Evolutionary conservation across 345 rosid genomes (phyloP).

Genomic region (Toxicodendron radicans): DNA sequence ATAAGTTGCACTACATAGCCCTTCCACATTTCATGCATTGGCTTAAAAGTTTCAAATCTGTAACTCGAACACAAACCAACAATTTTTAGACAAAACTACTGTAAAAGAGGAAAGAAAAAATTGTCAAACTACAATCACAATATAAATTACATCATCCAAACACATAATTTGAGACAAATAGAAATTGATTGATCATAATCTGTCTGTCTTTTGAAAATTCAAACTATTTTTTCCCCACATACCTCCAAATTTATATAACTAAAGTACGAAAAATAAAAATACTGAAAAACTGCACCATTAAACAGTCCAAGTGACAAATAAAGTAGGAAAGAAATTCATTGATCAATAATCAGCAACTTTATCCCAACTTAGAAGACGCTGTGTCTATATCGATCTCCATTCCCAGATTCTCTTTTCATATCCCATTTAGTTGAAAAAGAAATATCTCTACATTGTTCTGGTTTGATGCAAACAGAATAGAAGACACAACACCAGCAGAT

Average conservation of each 20-base stretch:
- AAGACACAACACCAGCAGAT: slow-evolving; percentile 1
- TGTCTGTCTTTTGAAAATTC: background rate
- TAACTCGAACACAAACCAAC: slow-evolving; percentile 24
- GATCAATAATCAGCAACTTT: background rate
- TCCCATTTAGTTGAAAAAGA: background rate
- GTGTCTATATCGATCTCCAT: background rate
- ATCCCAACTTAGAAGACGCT: background rate
- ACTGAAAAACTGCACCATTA: background rate
- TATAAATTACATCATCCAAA: background rate
- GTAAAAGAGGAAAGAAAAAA: background rate
- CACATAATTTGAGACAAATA: background rate
- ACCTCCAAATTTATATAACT: background rate
- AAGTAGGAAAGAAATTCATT: too few species aligned
- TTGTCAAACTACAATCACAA: background rate
- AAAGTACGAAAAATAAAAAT: background rate
- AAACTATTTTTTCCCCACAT: background rate
- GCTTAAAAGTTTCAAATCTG: slow-evolving; percentile 59
- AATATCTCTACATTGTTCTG: background rate
- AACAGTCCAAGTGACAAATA: background rate
- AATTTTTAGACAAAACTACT: background rate
- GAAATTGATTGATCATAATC: background rate
- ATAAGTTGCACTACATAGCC: slow-evolving; percentile 52
- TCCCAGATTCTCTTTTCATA: background rate
- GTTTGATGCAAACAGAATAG: background rate
- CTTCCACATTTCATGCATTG: slow-evolving; percentile 82